Conservation (phyloP, 2,329 filamentous ascomycete species). For the Colletotrichum chlorophyti region DNA sequence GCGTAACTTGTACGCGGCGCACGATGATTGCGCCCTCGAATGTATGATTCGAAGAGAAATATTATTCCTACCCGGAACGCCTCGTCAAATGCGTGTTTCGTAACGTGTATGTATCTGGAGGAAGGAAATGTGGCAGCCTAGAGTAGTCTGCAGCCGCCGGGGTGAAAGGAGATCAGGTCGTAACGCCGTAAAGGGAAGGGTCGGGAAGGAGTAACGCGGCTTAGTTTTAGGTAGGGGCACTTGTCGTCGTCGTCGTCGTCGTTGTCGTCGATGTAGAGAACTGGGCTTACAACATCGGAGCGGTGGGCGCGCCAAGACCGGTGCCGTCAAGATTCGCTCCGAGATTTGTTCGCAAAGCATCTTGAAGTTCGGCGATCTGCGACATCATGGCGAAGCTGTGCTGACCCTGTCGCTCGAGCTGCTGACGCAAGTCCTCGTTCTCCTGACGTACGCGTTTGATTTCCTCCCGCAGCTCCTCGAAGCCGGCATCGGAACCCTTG, state of each 20-base stretch:
- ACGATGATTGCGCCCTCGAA: no score
- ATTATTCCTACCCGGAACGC: constrained; percentile 19
- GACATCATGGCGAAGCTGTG: constrained; percentile 55
- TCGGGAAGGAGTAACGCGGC: not conserved
- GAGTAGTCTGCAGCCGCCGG: constrained; percentile 12
- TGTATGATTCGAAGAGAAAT: constrained; percentile 14
- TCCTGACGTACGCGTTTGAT: constrained; percentile 72
- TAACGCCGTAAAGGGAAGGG: constrained; percentile 20
- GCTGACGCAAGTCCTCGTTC: constrained; percentile 63
- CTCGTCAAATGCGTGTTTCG: constrained; percentile 26
- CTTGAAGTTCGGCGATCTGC: constrained; percentile 54
- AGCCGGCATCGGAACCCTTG: constrained; percentile 44
- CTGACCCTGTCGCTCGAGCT: constrained; percentile 56
- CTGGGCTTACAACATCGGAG: constrained; percentile 51
- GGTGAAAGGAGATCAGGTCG: constrained; percentile 17
- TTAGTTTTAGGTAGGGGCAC: no score
- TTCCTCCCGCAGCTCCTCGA: constrained; percentile 67
- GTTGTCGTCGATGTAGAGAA: no score
- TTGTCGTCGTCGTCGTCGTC: no score
- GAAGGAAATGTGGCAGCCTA: constrained; percentile 10
- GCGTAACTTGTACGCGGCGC: not conserved
- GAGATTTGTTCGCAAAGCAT: constrained; percentile 42
- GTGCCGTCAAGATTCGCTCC: constrained; percentile 34
- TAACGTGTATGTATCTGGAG: constrained; percentile 11
- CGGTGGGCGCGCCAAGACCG: constrained; percentile 45